Evolutionary conservation across 805 yeast genomes (phyloP), one percentile per base, ranked within the genome.

Genomic region (Clavispora phyllophila): DNA sequence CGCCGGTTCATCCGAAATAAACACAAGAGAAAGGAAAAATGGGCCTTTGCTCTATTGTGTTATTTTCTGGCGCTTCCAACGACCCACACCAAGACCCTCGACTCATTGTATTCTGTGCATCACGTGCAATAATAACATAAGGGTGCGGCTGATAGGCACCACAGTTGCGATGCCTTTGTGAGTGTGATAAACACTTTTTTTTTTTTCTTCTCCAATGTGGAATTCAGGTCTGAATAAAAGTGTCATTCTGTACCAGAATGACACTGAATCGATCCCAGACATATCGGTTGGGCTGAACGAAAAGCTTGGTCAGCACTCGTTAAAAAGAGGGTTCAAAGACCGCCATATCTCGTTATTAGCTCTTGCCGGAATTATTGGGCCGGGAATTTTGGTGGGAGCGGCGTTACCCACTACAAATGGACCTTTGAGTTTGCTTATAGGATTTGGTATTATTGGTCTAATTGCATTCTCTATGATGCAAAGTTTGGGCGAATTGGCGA

Each of bases 311-410:
- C 43, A 44, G 2, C 39, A 42, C 9, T 63, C 71, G 10, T 56
- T 75, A 32, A 72, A 72, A 45, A 66, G 76, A 44, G 73, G 70
- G 18, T 61, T 76, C 18, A 75, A 75, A 47, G 73, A 75, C 49
- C 59, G 79, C 44, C 79, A 74, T 53, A 65, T 76, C 31, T 70
- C 79, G 12, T 54, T 77, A 42, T 67, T 77, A 40, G 79, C 79
- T 3, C 50, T 77, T 8, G 79, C 82, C 20, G 82, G 83, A 32
- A 71, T 79, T 39, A 74, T 79, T 42, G 84, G 84, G 0, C 83
- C 83, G 1, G 84, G 83, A 47, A 72, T 72, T 22, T 62, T 77
- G 39, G 70, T 79, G 20, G 78, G 80, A 31, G 67, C 80, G 41
- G 79, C 80, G 5, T 54, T 64, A n/a, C 78, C 80, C 26, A 60